Evolutionary conservation across 1,139 yeast species (phyloP).

Genomic region (Kodamaea suecica): DNA sequence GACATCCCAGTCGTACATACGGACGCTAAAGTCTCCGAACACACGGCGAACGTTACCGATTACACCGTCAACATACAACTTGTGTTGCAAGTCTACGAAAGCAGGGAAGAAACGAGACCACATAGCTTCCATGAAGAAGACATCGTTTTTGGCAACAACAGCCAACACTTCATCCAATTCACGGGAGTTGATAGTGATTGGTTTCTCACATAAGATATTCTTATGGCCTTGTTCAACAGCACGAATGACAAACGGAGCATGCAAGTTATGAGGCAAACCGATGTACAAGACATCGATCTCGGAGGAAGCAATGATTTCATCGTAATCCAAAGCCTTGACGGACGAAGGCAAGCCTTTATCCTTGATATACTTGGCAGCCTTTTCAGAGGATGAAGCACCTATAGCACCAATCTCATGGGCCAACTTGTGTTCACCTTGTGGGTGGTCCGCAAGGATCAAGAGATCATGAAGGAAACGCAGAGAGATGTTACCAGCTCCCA

Average conservation of each 20-base stretch:
- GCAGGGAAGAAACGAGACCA: slow-evolving; percentile 66
- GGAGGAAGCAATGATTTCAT: slow-evolving; percentile 39
- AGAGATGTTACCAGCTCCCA: slow-evolving; percentile 48
- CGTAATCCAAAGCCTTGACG: slow-evolving; percentile 19
- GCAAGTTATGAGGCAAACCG: slow-evolving; percentile 59
- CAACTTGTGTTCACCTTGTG: slow-evolving; percentile 22
- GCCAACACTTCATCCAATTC: slow-evolving; percentile 45
- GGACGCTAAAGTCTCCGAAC: slow-evolving; percentile 37
- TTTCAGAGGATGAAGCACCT: slow-evolving; percentile 28
- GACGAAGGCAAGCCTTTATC: slow-evolving; percentile 5
- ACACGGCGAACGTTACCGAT: slow-evolving; percentile 49
- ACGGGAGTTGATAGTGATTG: slow-evolving; percentile 50
- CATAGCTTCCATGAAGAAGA: slow-evolving; percentile 61
- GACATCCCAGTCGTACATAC: slow-evolving; percentile 24
- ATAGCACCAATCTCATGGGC: slow-evolving; percentile 30
- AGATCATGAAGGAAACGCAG: slow-evolving; percentile 39
- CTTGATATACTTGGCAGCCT: slow-evolving; percentile 27
- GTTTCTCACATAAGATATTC: slow-evolving; percentile 62
- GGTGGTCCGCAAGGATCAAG: slow-evolving; percentile 18
- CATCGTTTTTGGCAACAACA: slow-evolving; percentile 43
- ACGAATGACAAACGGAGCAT: slow-evolving; percentile 45
- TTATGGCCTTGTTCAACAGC: slow-evolving; percentile 52
- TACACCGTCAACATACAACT: slow-evolving; percentile 41
- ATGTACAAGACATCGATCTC: slow-evolving; percentile 53
- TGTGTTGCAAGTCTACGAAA: slow-evolving; percentile 33